phyloP scores from a whole-genome alignment of 495 filamentous ascomycete species.

The Penicillium bovifimosum region DNA sequence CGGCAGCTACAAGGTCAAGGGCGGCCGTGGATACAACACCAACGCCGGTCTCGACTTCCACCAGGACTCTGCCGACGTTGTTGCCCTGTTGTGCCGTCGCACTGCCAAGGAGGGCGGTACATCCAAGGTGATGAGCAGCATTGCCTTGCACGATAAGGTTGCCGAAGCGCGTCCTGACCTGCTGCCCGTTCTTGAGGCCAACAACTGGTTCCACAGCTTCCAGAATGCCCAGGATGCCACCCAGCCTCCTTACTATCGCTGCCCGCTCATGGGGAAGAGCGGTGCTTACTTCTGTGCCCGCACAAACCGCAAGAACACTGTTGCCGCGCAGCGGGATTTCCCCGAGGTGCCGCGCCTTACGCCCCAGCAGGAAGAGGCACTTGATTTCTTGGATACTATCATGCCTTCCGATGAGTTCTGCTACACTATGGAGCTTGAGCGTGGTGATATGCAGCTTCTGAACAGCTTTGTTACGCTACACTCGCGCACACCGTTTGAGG shows the following conservation, averaged over 20 bases:
- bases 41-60: not conserved
- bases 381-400: not conserved
- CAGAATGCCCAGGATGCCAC: not conserved
- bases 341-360: not conserved
- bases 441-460: not conserved
- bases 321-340: not conserved
- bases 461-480: not conserved
- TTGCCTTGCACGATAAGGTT: not conserved
- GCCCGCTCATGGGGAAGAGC: not conserved
- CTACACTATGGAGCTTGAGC: not conserved
- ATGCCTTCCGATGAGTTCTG: not conserved
- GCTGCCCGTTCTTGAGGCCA: not conserved
- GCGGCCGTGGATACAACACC: not conserved
- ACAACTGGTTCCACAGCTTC: not conserved
- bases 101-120: not conserved
- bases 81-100: not conserved
- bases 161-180: not conserved
- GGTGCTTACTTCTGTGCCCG: not conserved
- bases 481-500: not conserved
- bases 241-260: not conserved
- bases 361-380: not conserved
- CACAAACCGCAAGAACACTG: not conserved
- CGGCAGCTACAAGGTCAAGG: not conserved
- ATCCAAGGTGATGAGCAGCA: not conserved
- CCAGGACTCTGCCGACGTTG: not conserved